Conservation (phyloP, 148 eudicot species). For the Vaccinium darrowii region DNA sequence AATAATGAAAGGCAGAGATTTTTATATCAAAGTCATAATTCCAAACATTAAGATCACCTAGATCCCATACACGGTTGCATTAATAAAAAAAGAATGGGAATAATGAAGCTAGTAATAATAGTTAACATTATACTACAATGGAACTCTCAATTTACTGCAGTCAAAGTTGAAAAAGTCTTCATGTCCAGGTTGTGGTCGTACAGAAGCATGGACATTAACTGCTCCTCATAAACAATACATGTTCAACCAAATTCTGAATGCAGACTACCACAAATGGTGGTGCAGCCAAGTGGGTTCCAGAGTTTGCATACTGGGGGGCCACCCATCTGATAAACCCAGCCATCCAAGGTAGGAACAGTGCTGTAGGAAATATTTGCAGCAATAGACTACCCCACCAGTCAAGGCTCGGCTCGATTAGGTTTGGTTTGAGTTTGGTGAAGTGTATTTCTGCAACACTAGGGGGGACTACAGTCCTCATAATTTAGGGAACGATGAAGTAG, state of each 20-base stretch:
- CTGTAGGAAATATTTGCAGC: not conserved
- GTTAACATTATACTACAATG: not conserved
- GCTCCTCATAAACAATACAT: not conserved
- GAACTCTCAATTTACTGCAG: not conserved
- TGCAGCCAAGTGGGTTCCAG: not conserved
- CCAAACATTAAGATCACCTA: not conserved
- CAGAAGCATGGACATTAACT: constrained; percentile 6
- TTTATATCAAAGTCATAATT: not conserved
- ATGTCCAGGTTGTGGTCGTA: not conserved
- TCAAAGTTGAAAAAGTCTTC: not conserved
- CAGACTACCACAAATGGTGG: not conserved
- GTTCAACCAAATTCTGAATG: not conserved
- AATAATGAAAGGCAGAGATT: not conserved
- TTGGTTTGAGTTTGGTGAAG: not conserved
- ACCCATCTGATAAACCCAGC: not conserved
- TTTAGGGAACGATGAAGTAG: too few species aligned
- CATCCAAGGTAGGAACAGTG: not conserved
- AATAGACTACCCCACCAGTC: not conserved
- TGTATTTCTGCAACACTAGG: not conserved
- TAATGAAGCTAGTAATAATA: not conserved
- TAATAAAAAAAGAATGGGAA: not conserved
- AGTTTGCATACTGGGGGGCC: not conserved
- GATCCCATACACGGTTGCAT: not conserved
- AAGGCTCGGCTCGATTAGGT: not conserved
- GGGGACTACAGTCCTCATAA: not conserved